Base-by-base conservation (phyloP, 139 green algal species). In the Penium margaritaceum region DNA sequence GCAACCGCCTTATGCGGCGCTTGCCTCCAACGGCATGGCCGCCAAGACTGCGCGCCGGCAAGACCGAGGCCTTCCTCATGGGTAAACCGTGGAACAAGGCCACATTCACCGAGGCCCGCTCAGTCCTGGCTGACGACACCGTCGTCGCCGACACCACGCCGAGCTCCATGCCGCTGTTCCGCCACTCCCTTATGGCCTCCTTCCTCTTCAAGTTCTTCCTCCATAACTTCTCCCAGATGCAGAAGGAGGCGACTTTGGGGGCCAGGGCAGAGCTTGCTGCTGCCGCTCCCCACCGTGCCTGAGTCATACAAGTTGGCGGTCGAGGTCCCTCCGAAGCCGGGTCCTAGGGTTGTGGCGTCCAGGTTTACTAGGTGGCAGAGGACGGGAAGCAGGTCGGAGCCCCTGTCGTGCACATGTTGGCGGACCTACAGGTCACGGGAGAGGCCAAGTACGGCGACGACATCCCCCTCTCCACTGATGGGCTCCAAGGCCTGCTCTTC, bases 161-260 rank as follows among this genome's bases (percentile, higher is more conserved):
- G 14, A 90, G 91, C 66, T 93, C 93, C 54, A 94, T 93, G 85
- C 83, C 87, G 14, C 90, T 96, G 82, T 98, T 90, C 87, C 83
- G 93, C 5, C 81, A 81, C 30, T 90, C 89, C 15, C 85, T 98
- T 64, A 82, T 85, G 0, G 79, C 87, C 9, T 91, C 88, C 54
- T 97, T 98, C 84, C 69, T 97, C 54, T 95, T 93, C 89, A 93
- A 95, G 74, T 95, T 94, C 76, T 89, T 92, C n/a, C 78, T 95
- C 15, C 34, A 43, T 9, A 3, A 2, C 15, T 29, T 21, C 19
- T 29, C 32, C 51, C 47, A 80, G 64, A 17, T 77, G 66, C 37
- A 80, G 39, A 19, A 38, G 32, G 66, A 80, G 17, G 37, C 33
- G 27, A n/a, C 34, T 9, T 19, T 9, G 21, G 37, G 4, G 9